phyloP scores from a whole-genome alignment of 2,329 filamentous ascomycete genomes.

The Pyrenophora graminea region DNA sequence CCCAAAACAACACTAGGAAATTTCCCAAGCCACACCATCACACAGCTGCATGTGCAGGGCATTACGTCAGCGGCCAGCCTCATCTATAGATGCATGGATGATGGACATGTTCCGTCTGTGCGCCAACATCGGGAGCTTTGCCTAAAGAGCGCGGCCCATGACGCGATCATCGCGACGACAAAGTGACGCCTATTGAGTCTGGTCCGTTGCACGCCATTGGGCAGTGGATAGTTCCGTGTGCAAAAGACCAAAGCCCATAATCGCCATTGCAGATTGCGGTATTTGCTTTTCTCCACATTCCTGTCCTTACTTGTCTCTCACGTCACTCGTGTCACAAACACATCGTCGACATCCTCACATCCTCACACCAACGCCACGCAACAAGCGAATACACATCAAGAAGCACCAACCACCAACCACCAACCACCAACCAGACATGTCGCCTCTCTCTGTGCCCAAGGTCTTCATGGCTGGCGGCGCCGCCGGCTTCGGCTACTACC shows the following conservation, averaged over 20 bases:
- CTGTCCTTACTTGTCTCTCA: neutral
- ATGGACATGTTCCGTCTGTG: neutral
- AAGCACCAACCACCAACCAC: neutral
- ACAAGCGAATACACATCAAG: neutral
- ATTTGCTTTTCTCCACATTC: conserved; percentile 11
- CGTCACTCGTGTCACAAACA: conserved; percentile 5
- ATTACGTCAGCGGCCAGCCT: conserved; percentile 22
- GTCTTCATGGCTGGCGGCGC: conserved; percentile 44
- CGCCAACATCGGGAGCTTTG: conserved; percentile 19
- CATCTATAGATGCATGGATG: no score
- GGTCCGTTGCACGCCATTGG: conserved; percentile 14
- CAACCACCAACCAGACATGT: conserved; percentile 22
- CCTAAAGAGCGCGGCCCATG: conserved; percentile 33
- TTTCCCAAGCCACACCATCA: conserved; percentile 14
- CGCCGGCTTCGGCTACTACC: conserved; percentile 43
- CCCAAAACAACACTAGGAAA: conserved; percentile 14
- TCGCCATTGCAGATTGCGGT: conserved; percentile 1
- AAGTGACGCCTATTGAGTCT: conserved; percentile 11
- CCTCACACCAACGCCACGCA: neutral
- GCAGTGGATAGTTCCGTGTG: conserved; percentile 8
- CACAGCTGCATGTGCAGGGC: neutral
- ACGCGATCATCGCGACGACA: conserved; percentile 34
- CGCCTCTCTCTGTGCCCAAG: conserved; percentile 42
- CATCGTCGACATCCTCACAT: neutral
- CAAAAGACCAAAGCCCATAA: neutral